Conservation (phyloP, 345 rosid genomes). For the Arabidopsis arenosa region DNA sequence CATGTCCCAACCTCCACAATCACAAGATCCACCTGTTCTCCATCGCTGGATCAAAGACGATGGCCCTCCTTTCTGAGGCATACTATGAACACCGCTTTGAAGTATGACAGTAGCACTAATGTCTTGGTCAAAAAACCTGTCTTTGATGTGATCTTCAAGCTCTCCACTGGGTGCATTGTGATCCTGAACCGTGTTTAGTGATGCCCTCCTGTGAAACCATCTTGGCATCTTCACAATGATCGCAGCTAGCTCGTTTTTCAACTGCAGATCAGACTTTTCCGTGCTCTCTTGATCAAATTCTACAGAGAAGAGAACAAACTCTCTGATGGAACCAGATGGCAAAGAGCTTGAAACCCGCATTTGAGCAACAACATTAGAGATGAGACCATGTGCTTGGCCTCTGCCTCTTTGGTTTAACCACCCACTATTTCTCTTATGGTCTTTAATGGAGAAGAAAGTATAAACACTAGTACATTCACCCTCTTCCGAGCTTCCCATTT, state of each 20-base stretch:
- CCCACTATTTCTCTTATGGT: conserved; percentile 68
- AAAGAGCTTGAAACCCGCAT: conserved; percentile 65
- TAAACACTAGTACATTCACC: conserved; percentile 64
- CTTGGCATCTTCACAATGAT: conserved; percentile 69
- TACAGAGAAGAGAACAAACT: conserved; percentile 74
- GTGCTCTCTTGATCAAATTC: conserved; percentile 52
- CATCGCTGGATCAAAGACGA: conserved; percentile 87
- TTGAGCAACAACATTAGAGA: conserved; percentile 73
- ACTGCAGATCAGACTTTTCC: conserved; percentile 55
- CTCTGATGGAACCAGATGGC: conserved; percentile 60
- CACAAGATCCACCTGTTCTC: conserved; percentile 94
- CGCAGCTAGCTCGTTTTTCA: conserved; percentile 86
- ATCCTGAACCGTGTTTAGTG: conserved; percentile 46
- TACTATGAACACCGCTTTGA: conserved; percentile 83
- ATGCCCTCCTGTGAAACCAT: conserved; percentile 40
- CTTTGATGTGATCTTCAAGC: conserved; percentile 33
- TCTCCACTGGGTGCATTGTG: conserved; percentile 34
- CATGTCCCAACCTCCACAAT: conserved; percentile 98
- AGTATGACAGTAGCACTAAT: conserved; percentile 72
- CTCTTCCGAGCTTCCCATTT: conserved; percentile 55
- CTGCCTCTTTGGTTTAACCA: conserved; percentile 80
- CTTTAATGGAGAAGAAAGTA: conserved; percentile 71
- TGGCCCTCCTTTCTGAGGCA: conserved; percentile 86
- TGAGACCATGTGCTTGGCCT: conserved; percentile 63
- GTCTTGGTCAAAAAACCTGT: conserved; percentile 42